Percentiles rank a stretch among this genome's conserved stretches.
Conservation (phyloP, 345 rosid genomes). For the Citrus glauca region DNA sequence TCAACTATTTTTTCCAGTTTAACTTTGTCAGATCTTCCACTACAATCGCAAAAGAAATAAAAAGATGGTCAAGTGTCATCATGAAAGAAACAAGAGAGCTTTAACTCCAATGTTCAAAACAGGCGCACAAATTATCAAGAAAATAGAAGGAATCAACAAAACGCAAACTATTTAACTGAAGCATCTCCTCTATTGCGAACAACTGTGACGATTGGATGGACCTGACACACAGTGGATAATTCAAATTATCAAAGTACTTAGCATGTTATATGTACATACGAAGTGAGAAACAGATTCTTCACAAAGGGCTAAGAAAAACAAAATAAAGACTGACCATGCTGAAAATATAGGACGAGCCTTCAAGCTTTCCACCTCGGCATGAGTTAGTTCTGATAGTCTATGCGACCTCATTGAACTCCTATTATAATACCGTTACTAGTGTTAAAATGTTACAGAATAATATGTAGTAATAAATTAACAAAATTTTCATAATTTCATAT, state of each 20-base stretch:
- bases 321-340: conserved; percentile 30
- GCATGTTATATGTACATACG: too few relatives aligned
- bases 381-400: conserved; percentile 19
- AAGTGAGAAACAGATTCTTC: background rate
- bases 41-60: conserved; percentile 42
- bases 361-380: conserved; percentile 42
- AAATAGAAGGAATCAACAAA: conserved; percentile 3
- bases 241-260: background rate
- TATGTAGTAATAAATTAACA: too few relatives aligned
- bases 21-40: conserved; percentile 78
- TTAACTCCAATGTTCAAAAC: background rate
- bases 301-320: background rate
- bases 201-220: conserved; percentile 73
- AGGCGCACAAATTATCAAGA: background rate
- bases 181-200: conserved; percentile 70
- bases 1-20: conserved; percentile 50
- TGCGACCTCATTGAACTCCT: conserved; percentile 68
- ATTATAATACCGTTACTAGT: too few relatives aligned
- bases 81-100: background rate
- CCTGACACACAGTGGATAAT: conserved; percentile 25
- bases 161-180: conserved; percentile 72
- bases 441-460: too few relatives aligned
- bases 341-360: conserved; percentile 83
- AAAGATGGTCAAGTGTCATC: background rate
- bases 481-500: too few relatives aligned